Evolutionary conservation across 2,329 filamentous ascomycete species (phyloP).

Genomic region (Aspergillus oerlinghausenensis): DNA sequence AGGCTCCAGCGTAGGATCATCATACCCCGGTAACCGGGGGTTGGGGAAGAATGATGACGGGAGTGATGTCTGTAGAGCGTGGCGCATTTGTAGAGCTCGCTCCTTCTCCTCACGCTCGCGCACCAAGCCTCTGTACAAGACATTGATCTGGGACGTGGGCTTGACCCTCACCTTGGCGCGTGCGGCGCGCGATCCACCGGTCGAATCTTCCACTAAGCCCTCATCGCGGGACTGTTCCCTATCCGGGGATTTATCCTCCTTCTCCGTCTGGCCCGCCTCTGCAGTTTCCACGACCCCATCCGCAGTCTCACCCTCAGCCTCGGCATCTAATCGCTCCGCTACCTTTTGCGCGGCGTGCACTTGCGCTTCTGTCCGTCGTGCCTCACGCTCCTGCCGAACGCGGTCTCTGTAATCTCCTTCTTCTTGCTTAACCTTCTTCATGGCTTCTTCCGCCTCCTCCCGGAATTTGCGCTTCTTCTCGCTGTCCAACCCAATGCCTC

Average conservation of each 20-base stretch:
- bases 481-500: slow-evolving; percentile 77
- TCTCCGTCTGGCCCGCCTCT: slow-evolving; percentile 5
- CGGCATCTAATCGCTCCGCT: slow-evolving; percentile 69
- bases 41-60: slow-evolving; percentile 33
- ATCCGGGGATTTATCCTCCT: slow-evolving; percentile 3
- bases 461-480: slow-evolving; percentile 74
- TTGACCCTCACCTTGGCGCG: slow-evolving; percentile 27
- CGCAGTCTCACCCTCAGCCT: slow-evolving; percentile 31
- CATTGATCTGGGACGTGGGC: slow-evolving; percentile 63
- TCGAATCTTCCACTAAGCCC: slow-evolving; percentile 8
- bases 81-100: slow-evolving; percentile 27
- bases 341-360: slow-evolving; percentile 76
- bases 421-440: slow-evolving; percentile 60
- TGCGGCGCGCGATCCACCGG: not conserved
- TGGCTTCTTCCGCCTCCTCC: slow-evolving; percentile 55
- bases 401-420: slow-evolving; percentile 70
- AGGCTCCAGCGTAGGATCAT: slow-evolving; percentile 64
- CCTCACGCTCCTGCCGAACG: slow-evolving; percentile 65
- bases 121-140: slow-evolving; percentile 75
- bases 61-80: slow-evolving; percentile 29
- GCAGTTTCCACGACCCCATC: slow-evolving; percentile 7
- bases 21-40: slow-evolving; percentile 57
- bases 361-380: slow-evolving; percentile 62
- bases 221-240: not conserved
- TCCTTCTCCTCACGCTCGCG: slow-evolving; percentile 62